phyloP scores from a whole-genome alignment of 164 flowering plant species.

The Macadamia integrifolia region DNA sequence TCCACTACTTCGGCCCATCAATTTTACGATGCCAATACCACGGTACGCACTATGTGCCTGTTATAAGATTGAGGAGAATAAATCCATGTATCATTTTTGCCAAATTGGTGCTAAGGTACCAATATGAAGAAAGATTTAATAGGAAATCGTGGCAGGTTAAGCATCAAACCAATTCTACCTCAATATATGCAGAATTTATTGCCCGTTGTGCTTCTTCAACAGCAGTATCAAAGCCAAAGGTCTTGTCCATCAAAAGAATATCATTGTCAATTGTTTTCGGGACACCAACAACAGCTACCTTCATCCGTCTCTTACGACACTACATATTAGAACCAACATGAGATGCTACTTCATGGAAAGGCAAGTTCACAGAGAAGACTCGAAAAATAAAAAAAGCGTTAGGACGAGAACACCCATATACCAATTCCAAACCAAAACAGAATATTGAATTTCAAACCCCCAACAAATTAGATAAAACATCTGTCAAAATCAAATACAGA shows the following conservation, averaged over 20 bases:
- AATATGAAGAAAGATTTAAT: background rate
- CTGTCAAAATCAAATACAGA: no score
- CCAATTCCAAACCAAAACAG: no score
- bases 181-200: constrained; percentile 48
- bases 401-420: no score
- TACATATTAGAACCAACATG: constrained; percentile 1
- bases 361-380: no score
- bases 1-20: constrained; percentile 52
- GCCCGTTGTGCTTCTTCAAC: constrained; percentile 52
- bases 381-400: no score
- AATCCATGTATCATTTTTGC: background rate
- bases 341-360: no score
- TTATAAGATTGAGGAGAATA: background rate
- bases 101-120: background rate
- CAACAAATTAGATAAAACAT: no score
- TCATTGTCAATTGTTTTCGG: constrained; percentile 49
- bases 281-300: constrained; percentile 40
- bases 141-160: background rate
- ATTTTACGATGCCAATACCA: constrained; percentile 43
- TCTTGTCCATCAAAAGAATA: constrained; percentile 46
- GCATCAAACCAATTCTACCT: constrained; percentile 18
- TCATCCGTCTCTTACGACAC: constrained; percentile 38
- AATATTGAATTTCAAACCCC: background rate
- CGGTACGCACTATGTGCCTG: constrained; percentile 49
- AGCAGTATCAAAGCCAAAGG: constrained; percentile 48